A percentile compares a stretch with the other conserved stretches of the same genome.
Evolutionary conservation across 2,329 filamentous ascomycete genomes (phyloP).

Genomic region (Dothiorella sarmentorum): DNA sequence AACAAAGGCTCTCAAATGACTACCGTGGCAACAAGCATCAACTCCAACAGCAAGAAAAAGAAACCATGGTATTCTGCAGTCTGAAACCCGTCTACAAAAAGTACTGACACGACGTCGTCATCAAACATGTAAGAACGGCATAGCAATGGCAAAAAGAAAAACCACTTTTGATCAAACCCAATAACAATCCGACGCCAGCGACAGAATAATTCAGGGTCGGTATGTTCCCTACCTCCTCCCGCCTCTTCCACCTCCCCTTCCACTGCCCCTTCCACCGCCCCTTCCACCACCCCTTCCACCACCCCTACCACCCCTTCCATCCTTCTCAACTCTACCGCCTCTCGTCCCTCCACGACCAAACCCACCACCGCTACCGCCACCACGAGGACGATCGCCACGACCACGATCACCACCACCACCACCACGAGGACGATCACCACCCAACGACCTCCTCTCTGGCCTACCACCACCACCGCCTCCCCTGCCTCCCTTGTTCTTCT

Average conservation of each 20-base stretch:
- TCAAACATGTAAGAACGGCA: too few relatives aligned
- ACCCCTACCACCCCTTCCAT: slow-evolving; percentile 11
- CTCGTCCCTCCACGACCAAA: slow-evolving; percentile 30
- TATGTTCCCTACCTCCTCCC: too few relatives aligned
- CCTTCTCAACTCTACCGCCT: slow-evolving; percentile 23
- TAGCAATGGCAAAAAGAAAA: too few relatives aligned
- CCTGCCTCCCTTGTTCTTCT: slow-evolving; percentile 28
- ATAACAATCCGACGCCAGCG: too few relatives aligned
- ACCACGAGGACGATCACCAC: slow-evolving; percentile 22
- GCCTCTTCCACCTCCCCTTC: neutral
- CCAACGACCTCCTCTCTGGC: slow-evolving; percentile 35
- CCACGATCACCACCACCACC: slow-evolving; percentile 14
- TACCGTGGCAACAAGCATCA: too few relatives aligned
- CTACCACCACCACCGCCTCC: too few relatives aligned
- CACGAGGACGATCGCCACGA: slow-evolving; percentile 1
- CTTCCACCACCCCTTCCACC: neutral
- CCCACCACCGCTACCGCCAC: slow-evolving; percentile 14
- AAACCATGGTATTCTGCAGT: slow-evolving; percentile 12
- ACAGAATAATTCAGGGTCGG: too few relatives aligned
- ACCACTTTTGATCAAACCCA: neutral
- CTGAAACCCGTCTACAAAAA: too few relatives aligned
- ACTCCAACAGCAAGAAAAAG: neutral
- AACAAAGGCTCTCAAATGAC: too few relatives aligned
- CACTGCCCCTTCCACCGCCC: neutral
- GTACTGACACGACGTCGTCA: too few relatives aligned